Evolutionary conservation across 2,329 filamentous ascomycete genomes (phyloP), one percentile per base, ranked within the genome.

Genomic region (Fonsecaea erecta): DNA sequence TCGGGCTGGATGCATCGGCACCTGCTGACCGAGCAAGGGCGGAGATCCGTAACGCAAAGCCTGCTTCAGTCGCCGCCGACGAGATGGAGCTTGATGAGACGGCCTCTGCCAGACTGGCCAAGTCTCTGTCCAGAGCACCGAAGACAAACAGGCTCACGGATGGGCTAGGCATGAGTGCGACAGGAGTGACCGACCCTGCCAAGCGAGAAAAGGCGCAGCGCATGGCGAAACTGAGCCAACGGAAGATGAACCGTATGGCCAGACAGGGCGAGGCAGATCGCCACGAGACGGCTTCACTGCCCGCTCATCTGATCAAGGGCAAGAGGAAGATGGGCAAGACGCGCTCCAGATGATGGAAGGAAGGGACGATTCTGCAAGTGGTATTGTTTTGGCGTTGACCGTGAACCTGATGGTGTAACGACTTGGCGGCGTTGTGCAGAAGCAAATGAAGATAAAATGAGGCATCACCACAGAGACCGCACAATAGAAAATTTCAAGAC

Each of bases 201-300:
- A 82, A 85, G 56, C 86, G 91, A 71, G 85, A 83, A 66, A 96
- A 94, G 86, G 93, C 92, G 40, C 93, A 97, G 79, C 88, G 90
- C 74, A 83, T 96, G 77, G 85, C 88, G 76, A 98, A 97, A 85
- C 81, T 99, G 76, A 85, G 89, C 74, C 96, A 99, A 88, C 93
- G 94, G 85, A 94, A 93, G 87, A 97, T 96, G 93, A 99, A 99
- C 84, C 88, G 94, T 71, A 95, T 96, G 90, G 95, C 95, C 52
- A 89, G 93, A 78, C 92, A 96, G 84, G 95, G 95, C 84, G 95
- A 99, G 83, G 93, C 90, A 68, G 95, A 99, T 84, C 88, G 96
- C 77, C 94, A 98, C 81, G 88, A 88, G 68, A 89, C 89, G 62
- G 90, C 91, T 40, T 85, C 91, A 60, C 81, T 96, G 79, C 87